Base-by-base conservation (phyloP, 345 rosid genomes). In the Nasturtium officinale region DNA sequence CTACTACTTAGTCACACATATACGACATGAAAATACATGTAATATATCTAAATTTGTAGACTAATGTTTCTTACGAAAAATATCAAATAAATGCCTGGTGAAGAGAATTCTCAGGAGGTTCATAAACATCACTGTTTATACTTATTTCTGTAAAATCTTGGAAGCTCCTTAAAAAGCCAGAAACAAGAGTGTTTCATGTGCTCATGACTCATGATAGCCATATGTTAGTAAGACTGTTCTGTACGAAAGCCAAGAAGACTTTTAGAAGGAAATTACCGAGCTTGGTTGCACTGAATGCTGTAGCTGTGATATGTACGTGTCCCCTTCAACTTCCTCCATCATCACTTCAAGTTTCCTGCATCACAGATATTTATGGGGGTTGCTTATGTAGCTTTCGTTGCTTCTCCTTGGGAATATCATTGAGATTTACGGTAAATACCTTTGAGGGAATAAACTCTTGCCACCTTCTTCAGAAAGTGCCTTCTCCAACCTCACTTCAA, bases 401-500 rank as follows among this genome's bases (percentile, higher is more conserved):
- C 23, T 30, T 60, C 8, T 60, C 52, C 17, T 11, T 18, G 6
- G 23, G 10, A 28, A 17, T 52, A 30, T 59, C 2, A 1, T 30
- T 23, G 57, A 60, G 46, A 21, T 26, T 48, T 57, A 26, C 9
- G 15, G 61, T 66, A 26, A 17, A 21, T 67, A 75, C 67, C 65
- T 56, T 55, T n/a, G 61, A 78, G 75, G 74, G 45, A 65, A 62
- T 66, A 42, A 25, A 75, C 47, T 51, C 72, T 58, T 71, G 55
- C 16, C 75, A 62, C 48, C 37, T 40, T 77, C 78, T 42, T 89
- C 89, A 5, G 92, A 89, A 64, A 95, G 74, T 17, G 97, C 99
- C 86, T 96, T 96, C 77, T 96, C 99, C 65, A 96, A 67, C 75
- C 99, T 96, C 83, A 89, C 97, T 62, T 92, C 97, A 50, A 96